Base-by-base conservation (phyloP, 2,329 filamentous ascomycete genomes). In the Verticillium alfalfae region DNA sequence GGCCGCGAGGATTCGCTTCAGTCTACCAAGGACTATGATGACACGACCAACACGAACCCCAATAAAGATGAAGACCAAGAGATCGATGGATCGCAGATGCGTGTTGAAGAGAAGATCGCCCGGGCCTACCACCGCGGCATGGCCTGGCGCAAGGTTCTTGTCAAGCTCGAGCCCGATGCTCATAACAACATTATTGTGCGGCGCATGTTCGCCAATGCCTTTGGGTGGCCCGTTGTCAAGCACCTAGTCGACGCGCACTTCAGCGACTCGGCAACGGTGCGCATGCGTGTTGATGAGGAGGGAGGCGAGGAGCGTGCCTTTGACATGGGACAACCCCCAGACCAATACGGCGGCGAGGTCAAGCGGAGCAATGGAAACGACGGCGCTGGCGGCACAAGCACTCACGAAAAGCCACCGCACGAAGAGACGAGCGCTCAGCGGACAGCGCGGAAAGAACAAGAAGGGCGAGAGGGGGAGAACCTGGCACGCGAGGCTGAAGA, bases 101-200 rank as follows among this genome's bases (percentile, higher is more conserved):
- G 91, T 65, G 93, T 98, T 0, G 95, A 99, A 74, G 95, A 99
- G 74, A 98, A 97, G 76, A 99, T 99, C 67, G 95, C 95, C 1
- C 86, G 95, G 56, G 95, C 93, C 15, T 99, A 99, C 76, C 95
- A 99, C 73, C 87, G 88, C 13, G 92, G 92, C 65, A 78, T 99
- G 22, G 91, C 92, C 1, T 99, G 95, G 95, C 90, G 95, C 56
- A 99, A 99, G 73, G 95, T 99, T 1, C 85, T 99, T 4, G 95
- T 99, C 15, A 90, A 95, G 60, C 82, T 99, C 2, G 94, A 99
- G 72, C 95, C 95, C 0, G 95, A 99, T 75, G 95, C 95, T 0
- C 95, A 99, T 78, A 99, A 99, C 76, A 99, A 99, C 74, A 96
- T 99, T 67, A 90, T 98, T 63, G 95, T 99, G 31, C 89, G 95